Evolutionary conservation across 1,284 basidiomycete genomes (phyloP), one percentile per base, ranked within the genome.

Genomic region (Lignosus rhinocerotis): DNA sequence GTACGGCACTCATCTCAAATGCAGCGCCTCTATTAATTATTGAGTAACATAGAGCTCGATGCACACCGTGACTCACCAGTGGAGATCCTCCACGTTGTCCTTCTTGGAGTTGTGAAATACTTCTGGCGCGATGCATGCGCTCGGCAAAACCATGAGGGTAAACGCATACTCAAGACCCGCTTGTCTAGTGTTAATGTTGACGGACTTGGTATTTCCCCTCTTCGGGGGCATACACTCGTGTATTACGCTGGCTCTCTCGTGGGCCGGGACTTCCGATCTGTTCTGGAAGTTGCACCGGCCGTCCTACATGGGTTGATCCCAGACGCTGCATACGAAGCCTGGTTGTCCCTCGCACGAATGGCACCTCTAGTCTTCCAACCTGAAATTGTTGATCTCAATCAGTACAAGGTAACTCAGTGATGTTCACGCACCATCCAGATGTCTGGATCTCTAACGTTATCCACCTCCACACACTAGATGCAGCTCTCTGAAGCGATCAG

Each of bases 61-160:
- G 64, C 68, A 0, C 63, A 71, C 50, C 16, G 34, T 12, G 71
- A 76, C 53, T 71, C 71, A 3, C 72, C 72, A 0, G 66, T 73
- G 2, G 70, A 75, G 56, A 64, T 72, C 2, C 61, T 75, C 2
- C 73, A 75, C 61, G 69, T 73, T 0, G 64, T 74, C 8, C 59
- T 73, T 0, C 63, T 74, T 0, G 73, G 73, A 0, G 60, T 72
- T 38, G 63, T 74, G 2, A 75, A 75, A 55, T 76, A 76, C 53
- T 68, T 71, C 25, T 74, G 73, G 71, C 53, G 69, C 0, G 72
- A 76, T 56, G 66, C 66, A 0, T 64, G 73, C 0, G 36, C 63
- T 1, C 56, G 63, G 1, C 62, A 65, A 14, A 64, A 53, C 10
- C 10, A 53, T 16, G 38, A 53, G 0, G 38, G 61, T 3, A 60